phyloP scores from a whole-genome alignment of 1,139 yeast species.

The Yamadazyma diddensiae region DNA sequence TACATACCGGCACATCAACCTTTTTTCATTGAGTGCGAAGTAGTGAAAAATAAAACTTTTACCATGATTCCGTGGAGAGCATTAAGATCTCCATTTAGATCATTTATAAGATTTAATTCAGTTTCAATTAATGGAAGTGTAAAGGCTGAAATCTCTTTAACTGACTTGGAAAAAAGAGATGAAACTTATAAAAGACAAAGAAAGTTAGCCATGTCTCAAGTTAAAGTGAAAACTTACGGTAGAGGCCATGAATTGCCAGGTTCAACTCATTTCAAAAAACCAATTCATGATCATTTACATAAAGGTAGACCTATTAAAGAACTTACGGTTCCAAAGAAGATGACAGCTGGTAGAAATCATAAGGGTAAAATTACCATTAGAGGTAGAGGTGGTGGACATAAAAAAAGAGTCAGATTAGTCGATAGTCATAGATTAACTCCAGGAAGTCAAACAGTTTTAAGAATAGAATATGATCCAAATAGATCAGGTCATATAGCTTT shows the following conservation, averaged over 20 bases:
- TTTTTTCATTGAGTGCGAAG: too few relatives aligned
- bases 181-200: constrained; percentile 67
- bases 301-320: constrained; percentile 79
- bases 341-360: constrained; percentile 86
- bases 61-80: constrained; percentile 6
- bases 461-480: constrained; percentile 96
- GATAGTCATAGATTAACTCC: constrained; percentile 67
- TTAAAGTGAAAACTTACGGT: constrained; percentile 69
- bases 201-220: constrained; percentile 66
- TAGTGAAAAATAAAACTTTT: background rate
- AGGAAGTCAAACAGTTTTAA: constrained; percentile 76
- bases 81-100: too few relatives aligned
- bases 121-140: too few relatives aligned
- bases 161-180: constrained; percentile 81
- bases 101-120: too few relatives aligned
- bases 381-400: constrained; percentile 97
- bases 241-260: constrained; percentile 79
- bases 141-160: too few relatives aligned
- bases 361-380: constrained; percentile 87
- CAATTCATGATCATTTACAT: constrained; percentile 82
- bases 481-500: constrained; percentile 93
- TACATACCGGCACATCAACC: too few relatives aligned
- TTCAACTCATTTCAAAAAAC: constrained; percentile 83
- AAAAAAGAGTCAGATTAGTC: constrained; percentile 77
- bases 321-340: constrained; percentile 71